phyloP scores from a whole-genome alignment of 768 basidiomycete genomes.

The Dioszegia crocea region DNA sequence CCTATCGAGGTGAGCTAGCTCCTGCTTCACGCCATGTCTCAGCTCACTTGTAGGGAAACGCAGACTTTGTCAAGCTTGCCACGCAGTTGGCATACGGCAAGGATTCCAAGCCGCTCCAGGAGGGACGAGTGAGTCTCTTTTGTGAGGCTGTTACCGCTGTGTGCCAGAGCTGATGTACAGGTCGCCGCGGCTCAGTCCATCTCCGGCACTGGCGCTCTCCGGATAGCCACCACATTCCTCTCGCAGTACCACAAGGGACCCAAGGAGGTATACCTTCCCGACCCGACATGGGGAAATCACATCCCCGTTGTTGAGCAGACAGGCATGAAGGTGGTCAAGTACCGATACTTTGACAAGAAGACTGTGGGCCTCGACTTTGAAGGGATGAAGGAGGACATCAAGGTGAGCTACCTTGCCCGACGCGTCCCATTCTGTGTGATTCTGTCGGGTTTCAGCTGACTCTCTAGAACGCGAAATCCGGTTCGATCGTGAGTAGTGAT shows the following conservation, averaged over 20 bases:
- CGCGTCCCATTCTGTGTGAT: too few species aligned
- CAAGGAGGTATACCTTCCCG: constrained; percentile 74
- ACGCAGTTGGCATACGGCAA: constrained; percentile 81
- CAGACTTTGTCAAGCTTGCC: constrained; percentile 78
- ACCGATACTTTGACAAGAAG: constrained; percentile 73
- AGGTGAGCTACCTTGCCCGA: constrained; percentile 61
- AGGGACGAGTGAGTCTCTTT: constrained; percentile 54
- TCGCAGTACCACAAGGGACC: constrained; percentile 72
- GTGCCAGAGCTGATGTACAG: constrained; percentile 50
- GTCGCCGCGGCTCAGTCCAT: constrained; percentile 87
- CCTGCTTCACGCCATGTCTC: neutral
- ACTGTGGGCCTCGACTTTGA: constrained; percentile 85
- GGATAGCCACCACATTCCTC: constrained; percentile 89
- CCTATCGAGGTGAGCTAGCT: constrained; percentile 63
- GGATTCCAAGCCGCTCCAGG: constrained; percentile 66
- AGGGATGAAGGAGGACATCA: constrained; percentile 80
- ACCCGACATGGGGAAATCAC: constrained; percentile 96
- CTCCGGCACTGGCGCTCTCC: constrained; percentile 94
- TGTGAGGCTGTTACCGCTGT: too few species aligned
- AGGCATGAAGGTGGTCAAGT: constrained; percentile 75
- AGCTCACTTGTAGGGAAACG: constrained; percentile 58
- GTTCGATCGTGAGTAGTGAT: constrained; percentile 68
- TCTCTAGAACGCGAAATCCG: constrained; percentile 58
- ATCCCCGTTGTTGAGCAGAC: constrained; percentile 83
- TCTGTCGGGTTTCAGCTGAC: neutral